Evolutionary conservation across 2,329 filamentous ascomycete genomes (phyloP).

Genomic region (Aspergillus tanneri): DNA sequence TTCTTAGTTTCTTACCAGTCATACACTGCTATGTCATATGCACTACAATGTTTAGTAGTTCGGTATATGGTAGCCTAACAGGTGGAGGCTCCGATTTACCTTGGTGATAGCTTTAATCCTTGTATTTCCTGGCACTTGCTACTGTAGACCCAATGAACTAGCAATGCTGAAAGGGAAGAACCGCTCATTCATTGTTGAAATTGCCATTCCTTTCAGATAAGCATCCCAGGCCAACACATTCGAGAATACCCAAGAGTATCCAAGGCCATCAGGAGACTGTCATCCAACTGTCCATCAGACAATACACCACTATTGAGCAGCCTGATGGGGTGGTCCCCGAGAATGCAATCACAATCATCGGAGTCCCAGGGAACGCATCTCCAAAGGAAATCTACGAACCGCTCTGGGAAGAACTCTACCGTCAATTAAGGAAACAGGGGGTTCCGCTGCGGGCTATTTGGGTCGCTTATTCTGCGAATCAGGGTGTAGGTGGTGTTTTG

Average conservation of each 20-base stretch:
- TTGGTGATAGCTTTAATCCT: too few species aligned
- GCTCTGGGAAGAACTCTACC: conserved; percentile 74
- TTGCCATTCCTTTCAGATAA: too few species aligned
- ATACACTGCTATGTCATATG: too few species aligned
- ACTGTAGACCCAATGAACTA: too few species aligned
- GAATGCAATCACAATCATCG: conserved; percentile 24
- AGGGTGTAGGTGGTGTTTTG: conserved; percentile 69
- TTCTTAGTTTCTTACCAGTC: too few species aligned
- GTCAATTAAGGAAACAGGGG: conserved; percentile 51
- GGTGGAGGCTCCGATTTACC: too few species aligned
- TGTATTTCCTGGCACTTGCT: too few species aligned
- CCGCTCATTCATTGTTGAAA: too few species aligned
- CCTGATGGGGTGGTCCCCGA: conserved; percentile 47
- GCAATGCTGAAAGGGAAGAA: too few species aligned
- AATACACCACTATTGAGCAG: conserved; percentile 53
- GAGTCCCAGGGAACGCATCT: conserved; percentile 13
- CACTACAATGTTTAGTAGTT: too few species aligned
- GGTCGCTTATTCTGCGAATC: conserved; percentile 77
- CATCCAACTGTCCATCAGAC: conserved; percentile 54
- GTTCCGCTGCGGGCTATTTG: conserved; percentile 72
- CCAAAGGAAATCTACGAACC: conserved; percentile 66
- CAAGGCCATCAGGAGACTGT: conserved; percentile 50
- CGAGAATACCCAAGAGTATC: conserved; percentile 53
- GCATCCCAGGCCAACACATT: conserved; percentile 54
- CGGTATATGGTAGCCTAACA: too few species aligned